Base-by-base conservation (phyloP, 2,329 filamentous ascomycete species). In the Westerdykella sp. region DNA sequence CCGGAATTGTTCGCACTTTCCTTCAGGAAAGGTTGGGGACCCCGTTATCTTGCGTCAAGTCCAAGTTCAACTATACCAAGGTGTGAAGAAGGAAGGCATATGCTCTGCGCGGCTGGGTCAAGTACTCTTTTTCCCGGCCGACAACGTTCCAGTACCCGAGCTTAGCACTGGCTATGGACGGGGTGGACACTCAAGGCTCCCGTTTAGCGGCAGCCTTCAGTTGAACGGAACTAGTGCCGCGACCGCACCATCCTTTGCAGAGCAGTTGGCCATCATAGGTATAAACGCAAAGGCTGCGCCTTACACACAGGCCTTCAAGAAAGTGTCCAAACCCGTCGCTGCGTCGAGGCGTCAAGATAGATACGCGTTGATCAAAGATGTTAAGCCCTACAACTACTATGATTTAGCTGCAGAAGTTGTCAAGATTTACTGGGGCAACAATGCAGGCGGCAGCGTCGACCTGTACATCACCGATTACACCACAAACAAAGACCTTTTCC, bases 391-490 rank as follows among this genome's bases (percentile, higher is more conserved):
- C 12, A 70, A 55, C 0, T 94, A 83, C 57, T 80, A 76, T 54
- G 80, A 95, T 59, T 60, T 94, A 1, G 70, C 87, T 14, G 88
- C 78, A 1, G 77, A 90, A 57, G 79, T 95, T 2, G 76, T 89
- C 37, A 81, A 76, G 51, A 69, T 74, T 1, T 78, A 71, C 51
- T 57, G 67, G 2, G 54, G 43, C 10, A 38, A 36, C 12, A 61
- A 55, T 7, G 63, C 67, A 32, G 72, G 64, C 37, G 66, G 71
- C 21, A 76, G 67, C 44, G 66, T 78, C 11, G 78, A 80, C 5
- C 50, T 95, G 0, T 89, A 89, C 71, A 70, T 95, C 14, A 85
- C 86, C 0, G 90, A 96, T 65, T 95, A 90, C 63, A 94, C 88
- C 0, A 69, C 78, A 40, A 87, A 96, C 56, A 57, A 72, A 0